Evolutionary conservation across 176 grass and related monocot species (phyloP).

Genomic region (Musa itinerans): DNA sequence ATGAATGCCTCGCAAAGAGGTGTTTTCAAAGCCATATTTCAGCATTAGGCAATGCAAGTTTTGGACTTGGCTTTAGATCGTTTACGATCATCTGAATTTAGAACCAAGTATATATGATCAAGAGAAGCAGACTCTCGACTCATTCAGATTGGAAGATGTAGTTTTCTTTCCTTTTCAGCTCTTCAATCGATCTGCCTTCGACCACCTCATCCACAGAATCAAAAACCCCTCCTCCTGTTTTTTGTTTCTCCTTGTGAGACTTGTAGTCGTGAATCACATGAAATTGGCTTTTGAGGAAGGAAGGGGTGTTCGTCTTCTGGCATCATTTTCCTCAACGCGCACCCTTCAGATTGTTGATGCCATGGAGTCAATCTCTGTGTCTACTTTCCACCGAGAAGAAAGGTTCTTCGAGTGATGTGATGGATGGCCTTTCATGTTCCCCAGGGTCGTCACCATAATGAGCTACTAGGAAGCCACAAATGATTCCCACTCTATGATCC

Average conservation of each 20-base stretch:
- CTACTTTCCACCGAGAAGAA: neutral
- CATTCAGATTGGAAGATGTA: too few relatives aligned
- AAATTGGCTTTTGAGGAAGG: slow-evolving; percentile 4
- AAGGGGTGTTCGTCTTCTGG: neutral
- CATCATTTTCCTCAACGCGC: neutral
- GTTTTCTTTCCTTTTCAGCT: too few relatives aligned
- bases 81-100: too few relatives aligned
- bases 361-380: neutral
- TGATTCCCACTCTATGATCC: neutral
- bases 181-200: too few relatives aligned
- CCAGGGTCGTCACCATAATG: neutral
- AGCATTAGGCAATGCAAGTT: too few relatives aligned
- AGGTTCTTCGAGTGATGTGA: neutral
- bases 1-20: too few relatives aligned
- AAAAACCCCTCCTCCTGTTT: too few relatives aligned
- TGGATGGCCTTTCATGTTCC: neutral
- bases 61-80: too few relatives aligned
- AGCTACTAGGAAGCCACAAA: neutral
- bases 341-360: neutral
- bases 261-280: neutral
- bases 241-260: neutral
- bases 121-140: too few relatives aligned
- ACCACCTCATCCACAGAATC: too few relatives aligned
- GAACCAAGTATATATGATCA: too few relatives aligned
- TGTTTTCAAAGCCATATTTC: too few relatives aligned